Base-by-base conservation (phyloP, 306 rosid species). In the Vachellia pachyceras region DNA sequence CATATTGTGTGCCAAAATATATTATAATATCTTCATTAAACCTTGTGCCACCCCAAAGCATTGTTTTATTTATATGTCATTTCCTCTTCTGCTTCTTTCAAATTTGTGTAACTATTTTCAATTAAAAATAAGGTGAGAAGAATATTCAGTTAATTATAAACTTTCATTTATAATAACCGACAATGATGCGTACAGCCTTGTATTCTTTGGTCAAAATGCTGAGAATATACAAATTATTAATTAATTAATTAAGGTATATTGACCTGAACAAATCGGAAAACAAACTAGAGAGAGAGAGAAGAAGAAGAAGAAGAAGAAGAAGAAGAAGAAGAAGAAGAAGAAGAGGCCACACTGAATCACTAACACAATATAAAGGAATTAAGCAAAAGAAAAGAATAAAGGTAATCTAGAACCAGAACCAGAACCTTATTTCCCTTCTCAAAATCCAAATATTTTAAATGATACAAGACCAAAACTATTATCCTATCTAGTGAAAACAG, bases 111-210 rank as follows among this genome's bases (percentile, higher is more conserved):
- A 15, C 7, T 64, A 33, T 5, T 64, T 64, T 64, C 5, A 25
- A 33, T 61, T 25, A 7, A 66, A 65, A 15, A 37, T 5, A 4
- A n/a, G 37, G 54, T 22, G 15, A 61, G 40, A 12, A 67, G 80
- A 71, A 77, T 72, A 85, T 85, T 85, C 82, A 65, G 33, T 81
- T 73, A 50, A 57, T 55, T 37, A 84, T 46, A 3, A 36, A 77
- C 49, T 66, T 10, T 40, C 80, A 73, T 65, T 77, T 84, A 60
- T 39, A 50, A 75, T 46, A 66, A 49, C 12, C 46, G 20, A 12
- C 60, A 29, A 25, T 14, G 68, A 61, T 61, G 40, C 17, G 39
- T 25, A 6, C 9, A 82, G 12, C 25, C 29, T 40, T 20, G 72
- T 71, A 72, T 65, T 72, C 82, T 18, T 20, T 58, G 55, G 41